Evolutionary conservation across 2,329 filamentous ascomycete genomes (phyloP).

Genomic region (Beauveria sp.): DNA sequence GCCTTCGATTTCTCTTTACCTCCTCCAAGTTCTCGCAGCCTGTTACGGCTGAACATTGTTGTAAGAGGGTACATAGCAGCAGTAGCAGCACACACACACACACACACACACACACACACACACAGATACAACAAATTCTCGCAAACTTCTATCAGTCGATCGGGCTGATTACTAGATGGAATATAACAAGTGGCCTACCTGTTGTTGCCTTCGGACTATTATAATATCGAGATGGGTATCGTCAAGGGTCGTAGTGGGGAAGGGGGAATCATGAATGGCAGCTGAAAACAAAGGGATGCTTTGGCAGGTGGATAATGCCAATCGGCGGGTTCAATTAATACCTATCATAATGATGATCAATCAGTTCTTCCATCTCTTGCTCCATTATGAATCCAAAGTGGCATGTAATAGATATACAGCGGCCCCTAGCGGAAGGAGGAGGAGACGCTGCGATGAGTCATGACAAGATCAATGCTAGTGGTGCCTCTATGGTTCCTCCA

Average conservation of each 20-base stretch:
- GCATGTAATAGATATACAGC: neutral
- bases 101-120: too few species aligned
- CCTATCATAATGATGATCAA: neutral
- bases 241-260: neutral
- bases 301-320: slow-evolving; percentile 1
- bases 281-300: neutral
- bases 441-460: neutral
- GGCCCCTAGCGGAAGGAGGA: neutral
- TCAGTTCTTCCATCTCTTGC: neutral
- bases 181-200: too few species aligned
- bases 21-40: too few species aligned
- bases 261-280: neutral
- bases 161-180: neutral
- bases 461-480: neutral
- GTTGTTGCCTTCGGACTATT: neutral
- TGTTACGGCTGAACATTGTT: too few species aligned
- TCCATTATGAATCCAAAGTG: neutral
- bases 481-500: neutral
- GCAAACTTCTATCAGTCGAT: neutral
- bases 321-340: neutral
- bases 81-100: neutral
- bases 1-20: too few species aligned
- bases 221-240: neutral
- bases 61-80: neutral
- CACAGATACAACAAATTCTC: too few species aligned